These are phyloP conservation scores for Puccinia coronata DNA, from an alignment of 1,284 basidiomycete species.

Conservation along the genomic window DNA sequence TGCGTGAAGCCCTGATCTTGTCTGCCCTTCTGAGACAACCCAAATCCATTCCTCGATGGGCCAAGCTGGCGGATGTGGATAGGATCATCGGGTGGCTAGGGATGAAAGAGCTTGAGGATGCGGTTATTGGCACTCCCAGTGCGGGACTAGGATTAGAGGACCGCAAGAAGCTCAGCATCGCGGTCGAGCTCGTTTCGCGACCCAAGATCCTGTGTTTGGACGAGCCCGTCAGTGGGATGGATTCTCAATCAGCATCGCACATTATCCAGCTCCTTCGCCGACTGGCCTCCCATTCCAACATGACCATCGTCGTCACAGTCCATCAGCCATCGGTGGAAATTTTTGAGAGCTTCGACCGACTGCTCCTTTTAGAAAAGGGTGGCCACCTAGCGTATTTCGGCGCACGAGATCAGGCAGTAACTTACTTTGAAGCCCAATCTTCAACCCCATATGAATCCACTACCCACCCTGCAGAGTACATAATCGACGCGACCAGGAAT, in stretches of 20 bases:
- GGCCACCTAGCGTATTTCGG: constrained; percentile 42
- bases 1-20: constrained; percentile 41
- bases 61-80: constrained; percentile 46
- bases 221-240: constrained; percentile 55
- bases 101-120: constrained; percentile 31
- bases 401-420: constrained; percentile 32
- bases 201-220: constrained; percentile 56
- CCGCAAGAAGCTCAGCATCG: constrained; percentile 46
- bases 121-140: constrained; percentile 38
- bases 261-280: constrained; percentile 52
- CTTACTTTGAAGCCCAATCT: constrained; percentile 36
- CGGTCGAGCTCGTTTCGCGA: constrained; percentile 52
- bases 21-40: constrained; percentile 47
- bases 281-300: constrained; percentile 51
- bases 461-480: constrained; percentile 47
- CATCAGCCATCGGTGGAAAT: constrained; percentile 56
- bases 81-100: constrained; percentile 40
- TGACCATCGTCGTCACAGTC: constrained; percentile 55
- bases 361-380: constrained; percentile 34
- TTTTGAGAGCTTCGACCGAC: constrained; percentile 48
- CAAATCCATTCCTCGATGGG: constrained; percentile 33
- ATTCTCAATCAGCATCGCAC: constrained; percentile 52
- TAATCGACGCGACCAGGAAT: constrained; percentile 36
- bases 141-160: constrained; percentile 44
- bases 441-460: neutral